Base-by-base conservation (phyloP, 768 basidiomycete species). In the Russula emetica region DNA sequence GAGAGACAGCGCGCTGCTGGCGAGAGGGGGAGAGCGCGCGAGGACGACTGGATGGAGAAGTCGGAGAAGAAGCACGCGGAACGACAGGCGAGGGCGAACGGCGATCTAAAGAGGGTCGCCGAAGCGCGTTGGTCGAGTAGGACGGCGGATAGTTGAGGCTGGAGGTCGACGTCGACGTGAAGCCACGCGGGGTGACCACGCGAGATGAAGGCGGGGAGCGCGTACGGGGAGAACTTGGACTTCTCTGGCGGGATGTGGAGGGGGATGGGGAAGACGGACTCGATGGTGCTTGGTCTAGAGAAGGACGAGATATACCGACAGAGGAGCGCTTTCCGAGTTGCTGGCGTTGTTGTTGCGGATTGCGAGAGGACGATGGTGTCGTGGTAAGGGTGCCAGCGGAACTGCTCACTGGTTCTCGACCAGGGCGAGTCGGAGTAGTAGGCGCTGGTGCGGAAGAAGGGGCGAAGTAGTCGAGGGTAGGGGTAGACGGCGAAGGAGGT, bases 381-480 rank as follows among this genome's bases (percentile, higher is more conserved):
- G 82, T 80, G 32, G 78, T 80, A 14, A 83, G 83, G 10, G 82
- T 81, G 56, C 73, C 76, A 26, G 83, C 80, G 16, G 80, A 77
- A 58, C 77, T 42, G 18, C 40, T 79, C 34, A 77, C 76, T 34
- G 77, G 71, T 53, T 80, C 78, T 64, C 72, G 64, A 52, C 42
- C 26, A 9, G 56, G 40, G 42, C 63, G 59, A 42, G 59, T 61
- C 5, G 64, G 66, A 24, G 64, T 67, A 7, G 38, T 42, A 18
- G 66, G 61, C 5, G 42, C 53, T 1, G 66, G 58, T 8, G 65
- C 57, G 4, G 66, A 49, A 20, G 65, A 42, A 45, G 32, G 38
- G 1, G 45, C 22, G 7, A 24, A 53, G 10, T n/a, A 44, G 16
- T 38, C 36, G 18, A 67, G 62, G 10, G 66, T 67, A 4, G 62